Percentiles rank a stretch among this genome's conserved stretches.
Evolutionary conservation across 768 basidiomycete genomes (phyloP).

Genomic region (Arthromyces matolae): DNA sequence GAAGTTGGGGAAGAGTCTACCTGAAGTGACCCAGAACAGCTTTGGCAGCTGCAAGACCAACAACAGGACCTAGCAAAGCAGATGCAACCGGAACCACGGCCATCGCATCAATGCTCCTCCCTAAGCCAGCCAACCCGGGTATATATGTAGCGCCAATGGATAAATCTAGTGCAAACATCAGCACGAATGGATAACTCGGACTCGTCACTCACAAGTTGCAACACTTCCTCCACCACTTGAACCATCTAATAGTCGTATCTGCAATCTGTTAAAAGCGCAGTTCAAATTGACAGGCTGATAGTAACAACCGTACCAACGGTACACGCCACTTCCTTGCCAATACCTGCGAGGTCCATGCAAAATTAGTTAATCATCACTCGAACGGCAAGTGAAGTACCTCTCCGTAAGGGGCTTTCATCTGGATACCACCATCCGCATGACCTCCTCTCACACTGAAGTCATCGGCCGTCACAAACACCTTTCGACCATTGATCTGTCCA

Average conservation of each 20-base stretch:
- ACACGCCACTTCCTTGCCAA: slow-evolving; percentile 32
- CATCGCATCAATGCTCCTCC: slow-evolving; percentile 35
- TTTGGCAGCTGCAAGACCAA: slow-evolving; percentile 39
- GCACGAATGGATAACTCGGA: background rate
- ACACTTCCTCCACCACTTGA: slow-evolving; percentile 42
- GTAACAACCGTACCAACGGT: slow-evolving; percentile 28
- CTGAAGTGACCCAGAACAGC: slow-evolving; percentile 36
- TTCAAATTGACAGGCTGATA: too few species aligned
- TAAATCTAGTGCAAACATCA: slow-evolving; percentile 23
- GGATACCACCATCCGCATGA: slow-evolving; percentile 40
- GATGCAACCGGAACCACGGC: slow-evolving; percentile 36
- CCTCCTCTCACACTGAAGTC: slow-evolving; percentile 42
- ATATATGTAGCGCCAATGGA: slow-evolving; percentile 37
- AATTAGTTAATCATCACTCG: background rate
- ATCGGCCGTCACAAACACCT: slow-evolving; percentile 37
- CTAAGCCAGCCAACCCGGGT: slow-evolving; percentile 31
- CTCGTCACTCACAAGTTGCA: slow-evolving; percentile 27
- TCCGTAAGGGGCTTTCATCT: slow-evolving; percentile 35
- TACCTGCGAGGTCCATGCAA: slow-evolving; percentile 20
- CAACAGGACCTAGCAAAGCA: slow-evolving; percentile 37
- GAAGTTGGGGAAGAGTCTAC: slow-evolving; percentile 12
- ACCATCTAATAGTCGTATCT: slow-evolving; percentile 39
- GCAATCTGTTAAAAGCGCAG: too few species aligned
- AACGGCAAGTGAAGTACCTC: slow-evolving; percentile 25
- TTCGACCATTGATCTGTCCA: slow-evolving; percentile 29